These are phyloP conservation scores for Murraya paniculata DNA, from an alignment of 345 rosid species.

Conservation along the genomic window DNA sequence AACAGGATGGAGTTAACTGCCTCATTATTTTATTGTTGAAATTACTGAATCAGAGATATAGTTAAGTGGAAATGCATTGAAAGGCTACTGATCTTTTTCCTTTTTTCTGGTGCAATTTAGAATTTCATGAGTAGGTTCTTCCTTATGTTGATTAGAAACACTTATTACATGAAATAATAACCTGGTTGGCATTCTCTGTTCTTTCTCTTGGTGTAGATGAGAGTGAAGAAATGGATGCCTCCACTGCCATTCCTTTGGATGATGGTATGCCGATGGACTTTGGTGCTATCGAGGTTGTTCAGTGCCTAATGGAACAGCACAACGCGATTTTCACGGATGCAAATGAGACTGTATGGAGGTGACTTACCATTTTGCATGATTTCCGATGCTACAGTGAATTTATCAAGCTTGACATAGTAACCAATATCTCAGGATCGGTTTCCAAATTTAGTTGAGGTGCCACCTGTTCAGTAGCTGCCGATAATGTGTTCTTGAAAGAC, in stretches of 20 bases:
- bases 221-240: conserved; percentile 58
- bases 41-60: background rate
- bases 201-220: conserved; percentile 49
- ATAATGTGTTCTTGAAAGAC: background rate
- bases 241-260: conserved; percentile 77
- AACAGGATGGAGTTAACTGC: background rate
- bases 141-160: background rate
- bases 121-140: background rate
- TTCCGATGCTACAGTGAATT: background rate
- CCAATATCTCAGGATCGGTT: background rate
- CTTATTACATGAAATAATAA: background rate
- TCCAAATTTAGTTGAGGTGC: background rate
- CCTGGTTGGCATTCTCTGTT: background rate
- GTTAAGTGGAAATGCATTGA: background rate
- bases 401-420: background rate
- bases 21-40: background rate
- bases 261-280: conserved; percentile 67
- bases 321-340: conserved; percentile 86
- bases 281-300: conserved; percentile 78
- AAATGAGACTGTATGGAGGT: conserved; percentile 71
- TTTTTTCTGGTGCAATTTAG: background rate
- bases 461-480: background rate
- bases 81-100: background rate
- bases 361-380: conserved; percentile 13
- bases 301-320: conserved; percentile 86